Evolutionary conservation across 106 monocot genomes (phyloP).

Genomic region (Hemerocallis citrina): DNA sequence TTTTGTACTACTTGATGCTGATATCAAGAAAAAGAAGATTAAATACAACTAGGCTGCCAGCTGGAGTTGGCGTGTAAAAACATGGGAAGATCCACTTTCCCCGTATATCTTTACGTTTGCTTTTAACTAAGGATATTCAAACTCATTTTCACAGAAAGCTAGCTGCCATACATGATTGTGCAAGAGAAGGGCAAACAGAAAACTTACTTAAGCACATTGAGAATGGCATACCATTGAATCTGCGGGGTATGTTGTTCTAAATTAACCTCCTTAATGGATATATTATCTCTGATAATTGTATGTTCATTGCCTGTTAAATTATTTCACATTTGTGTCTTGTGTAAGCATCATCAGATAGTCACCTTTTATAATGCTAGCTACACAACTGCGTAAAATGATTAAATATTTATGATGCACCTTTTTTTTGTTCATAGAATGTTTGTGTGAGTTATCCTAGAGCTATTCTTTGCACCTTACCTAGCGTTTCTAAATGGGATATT

Average conservation of each 20-base stretch:
- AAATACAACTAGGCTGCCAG: not conserved
- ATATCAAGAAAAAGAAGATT: not conserved
- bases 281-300: not conserved
- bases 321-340: too few relatives aligned
- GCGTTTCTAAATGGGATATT: too few relatives aligned
- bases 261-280: not conserved
- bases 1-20: not conserved
- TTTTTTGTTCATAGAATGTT: too few relatives aligned
- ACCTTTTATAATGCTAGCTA: too few relatives aligned
- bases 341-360: too few relatives aligned
- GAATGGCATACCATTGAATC: slow-evolving; percentile 54
- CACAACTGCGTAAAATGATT: too few relatives aligned
- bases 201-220: slow-evolving; percentile 40
- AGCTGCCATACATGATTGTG: slow-evolving; percentile 50
- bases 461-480: too few relatives aligned
- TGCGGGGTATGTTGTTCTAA: slow-evolving; percentile 35
- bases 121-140: not conserved
- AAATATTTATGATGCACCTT: too few relatives aligned
- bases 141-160: slow-evolving; percentile 35
- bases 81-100: not conserved
- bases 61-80: not conserved
- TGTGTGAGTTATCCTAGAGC: too few relatives aligned
- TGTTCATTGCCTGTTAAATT: too few relatives aligned
- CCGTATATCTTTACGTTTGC: not conserved
- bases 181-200: slow-evolving; percentile 67